A percentile compares a stretch with the other conserved stretches of the same genome.
phyloP scores from a whole-genome alignment of 1,284 basidiomycete species.

The Xerocomus cyaneibrunnescens region DNA sequence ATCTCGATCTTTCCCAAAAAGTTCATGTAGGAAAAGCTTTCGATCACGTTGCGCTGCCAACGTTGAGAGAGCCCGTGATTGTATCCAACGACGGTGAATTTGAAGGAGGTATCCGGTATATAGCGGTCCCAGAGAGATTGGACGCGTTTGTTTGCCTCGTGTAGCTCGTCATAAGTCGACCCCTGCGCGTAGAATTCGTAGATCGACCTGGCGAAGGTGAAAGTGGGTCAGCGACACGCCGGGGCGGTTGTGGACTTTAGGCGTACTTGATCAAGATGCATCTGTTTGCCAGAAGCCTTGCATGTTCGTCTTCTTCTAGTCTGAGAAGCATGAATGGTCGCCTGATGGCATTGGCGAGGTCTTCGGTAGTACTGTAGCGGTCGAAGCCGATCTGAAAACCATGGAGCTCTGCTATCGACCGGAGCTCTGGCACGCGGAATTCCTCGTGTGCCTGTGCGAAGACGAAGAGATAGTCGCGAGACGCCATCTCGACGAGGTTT shows the following conservation, averaged over 20 bases:
- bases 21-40: slow-evolving; percentile 85
- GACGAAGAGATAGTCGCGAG: slow-evolving; percentile 61
- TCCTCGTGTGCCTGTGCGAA: slow-evolving; percentile 80
- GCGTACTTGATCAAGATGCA: slow-evolving; percentile 82
- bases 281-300: slow-evolving; percentile 68
- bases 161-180: slow-evolving; percentile 67
- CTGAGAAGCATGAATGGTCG: slow-evolving; percentile 76
- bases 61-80: slow-evolving; percentile 72
- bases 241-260: neutral
- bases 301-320: slow-evolving; percentile 73
- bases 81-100: slow-evolving; percentile 75
- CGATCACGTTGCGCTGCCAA: slow-evolving; percentile 69
- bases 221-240: slow-evolving; percentile 4
- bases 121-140: slow-evolving; percentile 59
- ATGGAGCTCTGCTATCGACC: slow-evolving; percentile 67
- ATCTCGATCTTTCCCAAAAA: slow-evolving; percentile 84
- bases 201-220: slow-evolving; percentile 54
- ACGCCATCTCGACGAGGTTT: slow-evolving; percentile 20
- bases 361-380: slow-evolving; percentile 32
- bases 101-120: slow-evolving; percentile 70
- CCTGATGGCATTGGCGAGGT: slow-evolving; percentile 44
- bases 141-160: slow-evolving; percentile 52
- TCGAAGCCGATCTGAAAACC: slow-evolving; percentile 52
- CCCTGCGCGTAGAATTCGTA: slow-evolving; percentile 78
- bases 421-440: slow-evolving; percentile 80